Percentiles rank a stretch among this genome's conserved stretches.
Evolutionary conservation across 331 rosid genomes (phyloP).

Genomic region (Malus hybrid): DNA sequence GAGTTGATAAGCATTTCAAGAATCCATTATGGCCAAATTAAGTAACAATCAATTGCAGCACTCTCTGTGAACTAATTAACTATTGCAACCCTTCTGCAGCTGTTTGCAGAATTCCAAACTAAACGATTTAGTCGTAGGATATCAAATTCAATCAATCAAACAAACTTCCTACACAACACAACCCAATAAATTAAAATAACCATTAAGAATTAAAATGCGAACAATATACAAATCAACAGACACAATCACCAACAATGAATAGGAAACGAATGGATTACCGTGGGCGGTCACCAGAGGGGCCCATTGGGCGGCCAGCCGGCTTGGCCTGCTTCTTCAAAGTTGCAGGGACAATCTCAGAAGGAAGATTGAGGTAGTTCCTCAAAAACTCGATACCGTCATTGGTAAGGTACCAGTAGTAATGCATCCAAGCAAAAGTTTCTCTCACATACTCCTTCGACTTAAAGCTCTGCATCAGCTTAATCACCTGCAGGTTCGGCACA

Average conservation of each 20-base stretch:
- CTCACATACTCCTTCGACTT: constrained; percentile 82
- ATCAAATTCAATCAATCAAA: neutral
- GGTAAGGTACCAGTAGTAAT: constrained; percentile 90
- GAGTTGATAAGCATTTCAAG: neutral
- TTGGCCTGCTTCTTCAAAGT: constrained; percentile 84
- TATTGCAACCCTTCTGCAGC: neutral
- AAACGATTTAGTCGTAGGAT: neutral
- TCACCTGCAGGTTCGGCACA: constrained; percentile 87
- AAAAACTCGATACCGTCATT: constrained; percentile 89
- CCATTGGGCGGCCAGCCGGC: constrained; percentile 68
- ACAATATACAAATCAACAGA: neutral
- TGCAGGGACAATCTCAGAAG: constrained; percentile 90
- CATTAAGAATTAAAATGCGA: neutral
- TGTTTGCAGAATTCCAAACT: neutral
- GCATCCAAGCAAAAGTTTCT: constrained; percentile 94
- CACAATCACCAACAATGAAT: neutral
- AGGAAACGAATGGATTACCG: constrained; percentile 31
- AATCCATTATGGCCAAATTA: neutral
- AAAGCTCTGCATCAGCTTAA: constrained; percentile 91
- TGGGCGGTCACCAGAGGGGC: constrained; percentile 86
- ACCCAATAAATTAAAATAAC: neutral
- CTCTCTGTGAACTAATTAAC: too few species aligned
- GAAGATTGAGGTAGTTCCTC: constrained; percentile 82
- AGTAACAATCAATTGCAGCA: neutral
- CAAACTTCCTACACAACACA: neutral